Evolutionary conservation across 495 filamentous ascomycete genomes (phyloP), one percentile per base, ranked within the genome.

Genomic region (Neurospora terricola): DNA sequence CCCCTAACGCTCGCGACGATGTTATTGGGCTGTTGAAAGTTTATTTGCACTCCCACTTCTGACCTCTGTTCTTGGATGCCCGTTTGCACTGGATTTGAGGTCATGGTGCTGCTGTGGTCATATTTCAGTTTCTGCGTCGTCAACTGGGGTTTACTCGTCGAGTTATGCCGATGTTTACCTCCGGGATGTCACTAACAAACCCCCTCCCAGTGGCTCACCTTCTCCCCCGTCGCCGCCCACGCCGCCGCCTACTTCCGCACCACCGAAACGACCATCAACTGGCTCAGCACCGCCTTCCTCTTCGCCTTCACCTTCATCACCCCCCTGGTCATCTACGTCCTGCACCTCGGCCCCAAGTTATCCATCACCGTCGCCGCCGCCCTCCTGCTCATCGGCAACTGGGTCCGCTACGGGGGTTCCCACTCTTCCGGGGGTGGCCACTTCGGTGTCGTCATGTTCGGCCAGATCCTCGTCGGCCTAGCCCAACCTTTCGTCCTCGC

Each of bases 401-500:
- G 95, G 94, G 89, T 99, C 76, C 91, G 96, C 73, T 97, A 95
- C 83, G 93, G 87, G 2, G 94, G 93, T 72, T 90, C 92, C 5
- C 86, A 86, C 76, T 80, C 81, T 18, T 76, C 79, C 37, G 8
- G 37, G 7, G 36, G 88, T 30, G 87, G 88, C 42, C 70, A 73
- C 11, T 97, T 93, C 76, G 90, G 91, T 11, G 86, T 92, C 27
- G 91, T 93, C 59, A 93, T 98, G 91, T 91, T 97, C 80, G 96
- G 95, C n/a, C 96, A 99, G 83, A 91, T 98, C 82, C 82, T 99
- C 21, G 93, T 91, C 43, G 96, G 96, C 1, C 83, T 97, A 10
- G 91, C 93, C 14, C 96, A 99, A 74, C 94, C 96, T 0, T 98
- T 98, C 82, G 93, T 97, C 39, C 88, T 98, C 6, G 89, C 91